A percentile compares a stretch with the other conserved stretches of the same genome.
These are phyloP conservation scores for Candida germanica DNA, from an alignment of 805 yeast species.

Conservation along the genomic window DNA sequence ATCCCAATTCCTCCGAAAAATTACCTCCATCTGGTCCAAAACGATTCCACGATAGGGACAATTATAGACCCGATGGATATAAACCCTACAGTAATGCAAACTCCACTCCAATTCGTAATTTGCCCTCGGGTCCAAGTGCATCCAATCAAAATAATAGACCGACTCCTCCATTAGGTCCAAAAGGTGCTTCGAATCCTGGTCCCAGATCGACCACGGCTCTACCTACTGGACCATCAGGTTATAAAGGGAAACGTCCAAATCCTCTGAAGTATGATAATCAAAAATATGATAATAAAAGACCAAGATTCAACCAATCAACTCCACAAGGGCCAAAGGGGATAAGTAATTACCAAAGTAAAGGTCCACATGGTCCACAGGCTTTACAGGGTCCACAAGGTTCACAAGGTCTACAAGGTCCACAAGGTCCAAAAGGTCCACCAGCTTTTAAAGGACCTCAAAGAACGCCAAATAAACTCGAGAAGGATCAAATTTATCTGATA, in stretches of 20 bases:
- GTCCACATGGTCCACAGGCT: no score
- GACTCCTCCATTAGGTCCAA: conserved; percentile 15
- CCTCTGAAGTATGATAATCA: conserved; percentile 1
- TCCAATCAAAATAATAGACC: background rate
- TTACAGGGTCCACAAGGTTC: no score
- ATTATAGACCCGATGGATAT: conserved; percentile 17
- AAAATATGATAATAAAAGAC: background rate
- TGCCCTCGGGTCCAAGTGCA: background rate
- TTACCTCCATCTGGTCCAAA: conserved; percentile 17
- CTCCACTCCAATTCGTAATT: background rate
- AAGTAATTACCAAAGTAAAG: no score
- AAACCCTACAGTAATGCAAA: conserved; percentile 6
- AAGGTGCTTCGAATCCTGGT: conserved; percentile 6
- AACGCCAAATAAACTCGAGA: conserved; percentile 21
- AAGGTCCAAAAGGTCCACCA: no score
- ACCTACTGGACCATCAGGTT: conserved; percentile 5
- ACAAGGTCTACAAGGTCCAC: no score
- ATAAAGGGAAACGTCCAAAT: conserved; percentile 1
- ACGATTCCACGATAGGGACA: conserved; percentile 22
- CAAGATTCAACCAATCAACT: background rate
- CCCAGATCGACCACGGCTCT: conserved; percentile 2
- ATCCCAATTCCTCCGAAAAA: conserved; percentile 1
- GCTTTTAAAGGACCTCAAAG: no score
- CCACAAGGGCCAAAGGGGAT: no score
- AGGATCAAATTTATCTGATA: conserved; percentile 33